A percentile compares a stretch with the other conserved stretches of the same genome.
Evolutionary conservation across 2,329 filamentous ascomycete species (phyloP).

Genomic region (Xylariaceae sp.): DNA sequence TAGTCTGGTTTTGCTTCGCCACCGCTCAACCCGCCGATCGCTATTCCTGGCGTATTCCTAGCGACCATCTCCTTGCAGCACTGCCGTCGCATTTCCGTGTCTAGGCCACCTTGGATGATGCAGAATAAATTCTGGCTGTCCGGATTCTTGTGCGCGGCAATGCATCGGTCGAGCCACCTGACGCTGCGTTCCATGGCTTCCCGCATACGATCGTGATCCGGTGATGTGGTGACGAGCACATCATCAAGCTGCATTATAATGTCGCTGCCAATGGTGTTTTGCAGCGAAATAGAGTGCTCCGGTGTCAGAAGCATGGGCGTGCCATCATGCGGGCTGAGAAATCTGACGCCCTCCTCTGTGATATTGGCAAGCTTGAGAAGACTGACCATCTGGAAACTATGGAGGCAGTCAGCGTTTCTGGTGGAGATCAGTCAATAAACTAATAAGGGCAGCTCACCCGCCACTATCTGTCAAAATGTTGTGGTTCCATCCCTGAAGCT

Average conservation of each 20-base stretch:
- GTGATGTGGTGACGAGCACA: constrained; percentile 92
- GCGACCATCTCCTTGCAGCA: constrained; percentile 86
- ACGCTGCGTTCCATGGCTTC: constrained; percentile 94
- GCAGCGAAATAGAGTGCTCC: constrained; percentile 91
- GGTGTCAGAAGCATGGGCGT: constrained; percentile 94
- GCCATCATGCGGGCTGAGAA: constrained; percentile 93
- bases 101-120: constrained; percentile 94
- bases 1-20: constrained; percentile 93
- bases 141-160: constrained; percentile 80
- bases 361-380: constrained; percentile 88
- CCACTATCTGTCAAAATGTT: constrained; percentile 86
- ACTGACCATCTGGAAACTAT: constrained; percentile 97
- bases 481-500: constrained; percentile 88
- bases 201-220: constrained; percentile 79
- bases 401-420: constrained; percentile 9
- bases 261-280: constrained; percentile 96
- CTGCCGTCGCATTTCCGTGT: constrained; percentile 76
- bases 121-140: constrained; percentile 90
- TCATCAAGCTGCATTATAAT: constrained; percentile 99
- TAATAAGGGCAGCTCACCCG: constrained; percentile 47
- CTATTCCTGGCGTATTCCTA: constrained; percentile 89
- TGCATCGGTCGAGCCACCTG: constrained; percentile 93
- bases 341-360: constrained; percentile 92
- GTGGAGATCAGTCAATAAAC: constrained; percentile 28
- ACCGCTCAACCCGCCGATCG: constrained; percentile 90